Base-by-base conservation (phyloP, 192 early-diverging fungal species). In the Pilaira anomala region DNA sequence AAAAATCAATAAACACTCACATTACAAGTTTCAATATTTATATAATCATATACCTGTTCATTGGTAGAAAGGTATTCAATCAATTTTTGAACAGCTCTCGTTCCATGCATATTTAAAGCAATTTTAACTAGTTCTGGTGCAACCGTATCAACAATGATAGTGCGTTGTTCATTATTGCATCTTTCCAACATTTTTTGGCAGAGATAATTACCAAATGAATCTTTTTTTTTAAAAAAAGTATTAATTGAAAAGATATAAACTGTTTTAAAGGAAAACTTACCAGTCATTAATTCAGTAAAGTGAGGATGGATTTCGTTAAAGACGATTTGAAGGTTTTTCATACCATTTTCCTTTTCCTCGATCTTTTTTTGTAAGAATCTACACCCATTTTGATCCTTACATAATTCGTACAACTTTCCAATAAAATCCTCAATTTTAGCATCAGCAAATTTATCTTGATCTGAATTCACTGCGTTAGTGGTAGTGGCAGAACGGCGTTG, bases 191-290 rank as follows among this genome's bases (percentile, higher is more conserved):
- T 71, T 67, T 92, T 93, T 66, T 94, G 93, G 69, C 91, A 93
- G 28, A 95, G 78, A 65, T 95, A 95, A 72, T 95, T 95, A 56
- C 93, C 93, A 76, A 95, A 95, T 6, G 93, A 88, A 76, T 95
- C 91, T 87, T 64, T 14, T 46, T n/a, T 36, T 3, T 36, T 3
- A n/a, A n/a, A n/a, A n/a, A n/a, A n/a, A n/a, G n/a, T 36, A 36
- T 36, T 5, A 3, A 36, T 36, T 6, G 11, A 6, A 9, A 36
- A 36, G 11, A 36, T 36, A 36, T 36, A 36, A 9, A 22, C 24
- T 11, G 14, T 22, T 48, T 39, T 9, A n/a, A 61, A 19, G 19
- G 26, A 0, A 30, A 46, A 8, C 36, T 46, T 73, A 88, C 87
- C 87, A 21, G 87, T 92, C 88, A 93, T 93, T 21, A 95, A 77